Evolutionary conservation across 345 rosid genomes (phyloP).

Genomic region (Pugionium cornutum): DNA sequence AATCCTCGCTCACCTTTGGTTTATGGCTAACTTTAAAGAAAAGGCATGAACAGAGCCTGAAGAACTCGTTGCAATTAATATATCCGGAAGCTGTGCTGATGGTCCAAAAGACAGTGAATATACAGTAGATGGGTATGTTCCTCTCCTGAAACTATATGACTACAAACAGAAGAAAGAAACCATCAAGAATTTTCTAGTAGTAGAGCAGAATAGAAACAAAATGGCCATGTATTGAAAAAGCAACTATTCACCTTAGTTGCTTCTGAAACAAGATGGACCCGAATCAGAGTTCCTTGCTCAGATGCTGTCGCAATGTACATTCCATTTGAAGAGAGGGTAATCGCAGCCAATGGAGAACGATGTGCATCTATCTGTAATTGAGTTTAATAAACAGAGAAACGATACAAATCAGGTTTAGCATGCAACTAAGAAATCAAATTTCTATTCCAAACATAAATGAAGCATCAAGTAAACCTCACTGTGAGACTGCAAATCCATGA

Average conservation of each 20-base stretch:
- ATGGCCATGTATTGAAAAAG: not conserved
- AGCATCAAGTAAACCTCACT: conserved; percentile 63
- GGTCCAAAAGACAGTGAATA: conserved; percentile 88
- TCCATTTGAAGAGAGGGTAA: conserved; percentile 78
- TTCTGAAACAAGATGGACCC: conserved; percentile 79
- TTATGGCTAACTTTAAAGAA: conserved; percentile 56
- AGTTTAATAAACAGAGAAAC: conserved; percentile 19
- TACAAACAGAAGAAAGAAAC: conserved; percentile 39
- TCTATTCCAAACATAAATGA: not conserved
- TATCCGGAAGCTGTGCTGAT: conserved; percentile 65
- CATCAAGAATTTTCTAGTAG: conserved; percentile 18
- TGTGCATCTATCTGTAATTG: conserved; percentile 87
- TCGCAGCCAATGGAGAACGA: conserved; percentile 75
- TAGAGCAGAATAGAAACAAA: not conserved
- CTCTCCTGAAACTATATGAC: conserved; percentile 89
- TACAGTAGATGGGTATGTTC: conserved; percentile 79
- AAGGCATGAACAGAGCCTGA: conserved; percentile 89
- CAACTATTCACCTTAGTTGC: conserved; percentile 71
- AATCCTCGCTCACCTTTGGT: conserved; percentile 57
- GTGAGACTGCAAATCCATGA: conserved; percentile 70
- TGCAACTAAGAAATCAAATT: not conserved
- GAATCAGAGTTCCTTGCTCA: conserved; percentile 86
- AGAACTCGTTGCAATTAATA: conserved; percentile 81
- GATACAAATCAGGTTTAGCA: not conserved
- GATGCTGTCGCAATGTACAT: conserved; percentile 90